These are phyloP conservation scores for Eimeria tenella DNA, from an alignment of 169 alveolate genomes.

Conservation along the genomic window DNA sequence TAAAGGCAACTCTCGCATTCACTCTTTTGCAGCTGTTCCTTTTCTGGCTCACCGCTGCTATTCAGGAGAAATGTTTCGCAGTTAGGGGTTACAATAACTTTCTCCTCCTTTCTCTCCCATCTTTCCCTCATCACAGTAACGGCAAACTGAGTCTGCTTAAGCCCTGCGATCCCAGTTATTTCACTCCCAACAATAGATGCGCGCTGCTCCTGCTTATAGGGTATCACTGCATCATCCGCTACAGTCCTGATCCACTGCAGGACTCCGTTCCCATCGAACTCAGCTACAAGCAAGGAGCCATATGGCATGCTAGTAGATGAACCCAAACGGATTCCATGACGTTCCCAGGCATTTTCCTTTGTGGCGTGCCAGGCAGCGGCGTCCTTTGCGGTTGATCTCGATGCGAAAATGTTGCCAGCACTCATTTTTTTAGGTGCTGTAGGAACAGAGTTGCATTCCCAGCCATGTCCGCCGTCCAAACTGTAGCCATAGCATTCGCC, in stretches of 20 bases:
- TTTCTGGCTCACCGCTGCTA: conserved; percentile 2
- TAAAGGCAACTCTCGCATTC: conserved; percentile 52
- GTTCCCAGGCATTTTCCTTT: conserved; percentile 34
- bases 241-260: background rate
- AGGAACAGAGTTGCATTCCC: conserved; percentile 57
- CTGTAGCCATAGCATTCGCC: conserved; percentile 42
- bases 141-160: background rate
- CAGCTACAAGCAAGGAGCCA: conserved; percentile 28
- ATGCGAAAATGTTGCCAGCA: background rate
- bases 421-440: background rate
- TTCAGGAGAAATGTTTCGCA: conserved; percentile 44
- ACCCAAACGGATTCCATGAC: conserved; percentile 51
- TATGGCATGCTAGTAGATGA: conserved; percentile 48
- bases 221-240: background rate
- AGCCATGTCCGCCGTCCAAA: background rate
- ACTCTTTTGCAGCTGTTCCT: background rate
- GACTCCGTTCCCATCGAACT: conserved; percentile 21
- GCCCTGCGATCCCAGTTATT: background rate
- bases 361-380: conserved; percentile 21
- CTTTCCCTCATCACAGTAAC: conserved; percentile 42
- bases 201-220: conserved; percentile 33
- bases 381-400: background rate
- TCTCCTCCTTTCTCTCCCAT: conserved; percentile 6
- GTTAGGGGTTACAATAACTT: conserved; percentile 1
- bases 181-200: conserved; percentile 28